A percentile compares a stretch with the other conserved stretches of the same genome.
phyloP scores from a whole-genome alignment of 2,329 filamentous ascomycete species.

The Penicillium sp. region DNA sequence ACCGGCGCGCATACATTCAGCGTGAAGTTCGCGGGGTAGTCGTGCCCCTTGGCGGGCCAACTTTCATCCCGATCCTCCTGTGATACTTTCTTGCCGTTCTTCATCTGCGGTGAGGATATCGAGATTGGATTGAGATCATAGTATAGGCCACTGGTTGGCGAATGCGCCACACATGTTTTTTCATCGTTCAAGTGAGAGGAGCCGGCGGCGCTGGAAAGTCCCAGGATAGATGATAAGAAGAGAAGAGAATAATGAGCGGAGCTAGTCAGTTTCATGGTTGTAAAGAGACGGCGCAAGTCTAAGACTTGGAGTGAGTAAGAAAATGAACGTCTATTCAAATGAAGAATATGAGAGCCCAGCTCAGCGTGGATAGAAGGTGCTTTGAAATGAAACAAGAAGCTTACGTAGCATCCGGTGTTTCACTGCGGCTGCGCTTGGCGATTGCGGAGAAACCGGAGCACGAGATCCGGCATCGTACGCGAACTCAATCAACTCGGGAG shows the following conservation, averaged over 20 bases:
- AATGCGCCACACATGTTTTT: conserved; percentile 64
- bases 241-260: conserved; percentile 33
- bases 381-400: conserved; percentile 7
- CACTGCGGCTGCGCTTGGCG: conserved; percentile 9
- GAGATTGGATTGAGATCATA: conserved; percentile 64
- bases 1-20: conserved; percentile 54
- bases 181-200: conserved; percentile 43
- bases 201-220: conserved; percentile 35
- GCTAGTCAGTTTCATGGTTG: conserved; percentile 37
- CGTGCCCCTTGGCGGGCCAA: conserved; percentile 52
- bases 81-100: conserved; percentile 42
- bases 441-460: conserved; percentile 9
- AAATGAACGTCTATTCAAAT: neutral
- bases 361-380: conserved; percentile 2
- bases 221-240: conserved; percentile 34
- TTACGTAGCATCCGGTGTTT: conserved; percentile 20
- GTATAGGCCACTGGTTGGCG: conserved; percentile 61
- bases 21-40: conserved; percentile 53
- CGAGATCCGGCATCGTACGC: conserved; percentile 23
- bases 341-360: conserved; percentile 13
- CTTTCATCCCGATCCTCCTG: conserved; percentile 44
- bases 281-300: conserved; percentile 5
- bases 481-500: neutral
- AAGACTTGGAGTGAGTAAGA: conserved; percentile 9
- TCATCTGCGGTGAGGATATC: conserved; percentile 48